Evolutionary conservation across 176 grass and related monocot genomes (phyloP).

Genomic region (Guadua angustifolia): DNA sequence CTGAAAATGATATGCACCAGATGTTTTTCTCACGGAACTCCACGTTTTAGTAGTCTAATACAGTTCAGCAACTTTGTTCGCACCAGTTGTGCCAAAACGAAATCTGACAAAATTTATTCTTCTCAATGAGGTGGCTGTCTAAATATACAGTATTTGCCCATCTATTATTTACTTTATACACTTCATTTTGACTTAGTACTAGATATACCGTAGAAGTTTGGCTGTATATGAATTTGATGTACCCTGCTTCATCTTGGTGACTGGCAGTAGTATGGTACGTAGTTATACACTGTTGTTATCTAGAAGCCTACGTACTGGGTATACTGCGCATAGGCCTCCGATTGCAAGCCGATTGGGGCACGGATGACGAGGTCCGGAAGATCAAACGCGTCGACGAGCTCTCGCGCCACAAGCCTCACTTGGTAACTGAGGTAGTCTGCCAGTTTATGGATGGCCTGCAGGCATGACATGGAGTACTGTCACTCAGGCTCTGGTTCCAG

Average conservation of each 20-base stretch:
- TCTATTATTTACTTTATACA: constrained; percentile 34
- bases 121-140: constrained; percentile 22
- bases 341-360: constrained; percentile 87
- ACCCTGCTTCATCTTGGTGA: neutral
- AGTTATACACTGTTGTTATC: neutral
- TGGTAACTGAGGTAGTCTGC: constrained; percentile 94
- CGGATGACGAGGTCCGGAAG: constrained; percentile 81
- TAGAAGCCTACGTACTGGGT: constrained; percentile 84
- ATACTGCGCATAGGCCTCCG: constrained; percentile 83
- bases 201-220: neutral
- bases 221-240: neutral
- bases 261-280: neutral
- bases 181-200: neutral
- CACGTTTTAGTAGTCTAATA: neutral
- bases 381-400: constrained; percentile 86
- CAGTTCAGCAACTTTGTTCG: neutral
- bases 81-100: neutral
- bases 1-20: neutral
- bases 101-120: constrained; percentile 27
- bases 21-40: neutral
- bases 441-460: constrained; percentile 93
- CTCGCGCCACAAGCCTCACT: constrained; percentile 74
- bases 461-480: neutral
- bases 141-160: constrained; percentile 17
- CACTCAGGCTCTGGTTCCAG: constrained; percentile 21